Evolutionary conservation across 2,329 filamentous ascomycete species (phyloP).

Genomic region (Pseudogymnoascus sp.): DNA sequence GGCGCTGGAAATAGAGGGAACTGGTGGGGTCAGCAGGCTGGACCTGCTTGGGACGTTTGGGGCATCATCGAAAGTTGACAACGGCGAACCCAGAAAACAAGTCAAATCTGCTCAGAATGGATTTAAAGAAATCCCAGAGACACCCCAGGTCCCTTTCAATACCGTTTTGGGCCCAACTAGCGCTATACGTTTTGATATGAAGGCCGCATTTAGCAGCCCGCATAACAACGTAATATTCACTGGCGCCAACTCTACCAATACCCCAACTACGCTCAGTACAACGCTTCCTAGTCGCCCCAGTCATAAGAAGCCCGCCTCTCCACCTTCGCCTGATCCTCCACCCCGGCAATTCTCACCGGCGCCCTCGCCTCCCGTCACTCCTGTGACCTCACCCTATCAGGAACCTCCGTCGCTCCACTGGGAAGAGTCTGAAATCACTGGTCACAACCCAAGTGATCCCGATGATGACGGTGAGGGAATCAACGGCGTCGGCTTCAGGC

Average conservation of each 20-base stretch:
- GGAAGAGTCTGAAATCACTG: slow-evolving; percentile 60
- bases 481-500: slow-evolving; percentile 59
- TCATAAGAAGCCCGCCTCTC: neutral
- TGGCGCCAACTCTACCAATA: neutral
- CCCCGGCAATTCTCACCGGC: neutral
- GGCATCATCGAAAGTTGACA: slow-evolving; percentile 5
- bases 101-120: neutral
- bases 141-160: slow-evolving; percentile 17
- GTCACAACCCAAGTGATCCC: slow-evolving; percentile 54
- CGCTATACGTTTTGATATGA: neutral
- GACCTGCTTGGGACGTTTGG: slow-evolving; percentile 13
- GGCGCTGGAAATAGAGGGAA: slow-evolving; percentile 22
- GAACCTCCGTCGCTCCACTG: slow-evolving; percentile 51
- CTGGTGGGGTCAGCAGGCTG: slow-evolving; percentile 16
- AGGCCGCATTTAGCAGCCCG: neutral
- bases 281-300: slow-evolving; percentile 17
- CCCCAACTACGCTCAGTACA: neutral
- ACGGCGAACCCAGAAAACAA: neutral
- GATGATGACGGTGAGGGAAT: slow-evolving; percentile 60
- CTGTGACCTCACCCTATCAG: neutral
- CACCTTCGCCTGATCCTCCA: slow-evolving; percentile 19
- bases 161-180: slow-evolving; percentile 6
- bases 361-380: neutral
- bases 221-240: neutral
- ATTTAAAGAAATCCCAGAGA: slow-evolving; percentile 21